Evolutionary conservation across 2,329 filamentous ascomycete species (phyloP).

Genomic region (Phymatotrichopsis omnivora): DNA sequence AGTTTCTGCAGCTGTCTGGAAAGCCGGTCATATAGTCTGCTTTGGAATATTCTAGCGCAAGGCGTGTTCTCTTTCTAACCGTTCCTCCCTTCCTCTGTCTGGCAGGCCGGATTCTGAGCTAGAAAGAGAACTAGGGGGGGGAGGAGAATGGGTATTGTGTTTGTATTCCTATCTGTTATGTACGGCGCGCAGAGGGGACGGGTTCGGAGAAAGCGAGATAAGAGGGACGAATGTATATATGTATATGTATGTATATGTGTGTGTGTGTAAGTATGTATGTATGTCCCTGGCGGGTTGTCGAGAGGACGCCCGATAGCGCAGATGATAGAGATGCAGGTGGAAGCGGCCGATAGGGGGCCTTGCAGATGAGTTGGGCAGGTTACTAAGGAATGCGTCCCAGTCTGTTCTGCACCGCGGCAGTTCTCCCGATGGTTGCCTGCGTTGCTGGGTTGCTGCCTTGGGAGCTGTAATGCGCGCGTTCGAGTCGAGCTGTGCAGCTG

Average conservation of each 20-base stretch:
- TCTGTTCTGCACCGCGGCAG: too few relatives aligned
- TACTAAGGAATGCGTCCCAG: slow-evolving; percentile 5
- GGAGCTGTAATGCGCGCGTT: too few relatives aligned
- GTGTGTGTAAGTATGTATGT: too few relatives aligned
- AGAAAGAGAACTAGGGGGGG: slow-evolving; percentile 18
- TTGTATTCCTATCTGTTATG: too few relatives aligned
- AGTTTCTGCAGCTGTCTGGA: slow-evolving; percentile 24
- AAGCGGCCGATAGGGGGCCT: slow-evolving; percentile 4
- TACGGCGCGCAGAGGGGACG: neutral
- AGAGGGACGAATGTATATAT: slow-evolving; percentile 9
- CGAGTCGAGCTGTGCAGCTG: too few relatives aligned
- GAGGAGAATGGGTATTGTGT: slow-evolving; percentile 4
- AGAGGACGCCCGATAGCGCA: too few relatives aligned
- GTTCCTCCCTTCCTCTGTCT: slow-evolving; percentile 17
- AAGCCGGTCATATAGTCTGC: slow-evolving; percentile 27
- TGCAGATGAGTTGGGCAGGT: slow-evolving; percentile 6
- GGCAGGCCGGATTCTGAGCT: slow-evolving; percentile 3
- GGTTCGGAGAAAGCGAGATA: slow-evolving; percentile 9
- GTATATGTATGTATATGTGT: too few relatives aligned
- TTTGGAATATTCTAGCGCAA: slow-evolving; percentile 8
- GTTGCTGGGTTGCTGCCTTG: too few relatives aligned
- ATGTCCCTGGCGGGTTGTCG: too few relatives aligned
- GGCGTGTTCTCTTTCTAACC: slow-evolving; percentile 22
- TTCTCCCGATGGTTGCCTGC: too few relatives aligned
- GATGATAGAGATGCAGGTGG: slow-evolving; percentile 2